Evolutionary conservation across 495 filamentous ascomycete genomes (phyloP).

Genomic region (Xylaria longipes): DNA sequence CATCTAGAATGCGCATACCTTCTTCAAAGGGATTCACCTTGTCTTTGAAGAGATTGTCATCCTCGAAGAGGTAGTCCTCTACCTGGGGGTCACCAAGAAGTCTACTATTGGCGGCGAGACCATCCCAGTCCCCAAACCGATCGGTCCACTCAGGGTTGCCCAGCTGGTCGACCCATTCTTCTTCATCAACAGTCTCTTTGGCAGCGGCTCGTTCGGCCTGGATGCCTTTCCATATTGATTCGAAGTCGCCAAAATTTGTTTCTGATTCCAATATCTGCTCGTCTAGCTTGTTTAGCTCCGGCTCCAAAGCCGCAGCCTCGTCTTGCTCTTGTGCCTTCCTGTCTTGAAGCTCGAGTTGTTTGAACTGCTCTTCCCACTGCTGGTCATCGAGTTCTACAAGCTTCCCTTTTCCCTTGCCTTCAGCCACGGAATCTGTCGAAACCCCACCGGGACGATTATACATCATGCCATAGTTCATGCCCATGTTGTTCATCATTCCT

Average conservation of each 20-base stretch:
- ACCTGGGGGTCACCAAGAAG: conserved; percentile 72
- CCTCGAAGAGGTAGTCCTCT: conserved; percentile 93
- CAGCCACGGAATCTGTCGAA: conserved; percentile 45
- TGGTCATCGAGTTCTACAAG: conserved; percentile 92
- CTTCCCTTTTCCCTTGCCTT: conserved; percentile 79
- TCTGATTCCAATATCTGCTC: conserved; percentile 57
- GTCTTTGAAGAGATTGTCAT: conserved; percentile 84
- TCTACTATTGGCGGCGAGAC: conserved; percentile 59
- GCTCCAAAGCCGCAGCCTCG: conserved; percentile 79
- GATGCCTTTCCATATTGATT: conserved; percentile 85
- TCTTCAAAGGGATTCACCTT: conserved; percentile 84
- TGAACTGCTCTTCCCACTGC: conserved; percentile 96
- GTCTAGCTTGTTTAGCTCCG: conserved; percentile 88
- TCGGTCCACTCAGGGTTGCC: conserved; percentile 75
- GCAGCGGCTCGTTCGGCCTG: conserved; percentile 77
- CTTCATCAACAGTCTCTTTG: conserved; percentile 73
- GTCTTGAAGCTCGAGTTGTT: conserved; percentile 79
- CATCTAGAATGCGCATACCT: conserved; percentile 86
- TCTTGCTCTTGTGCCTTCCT: conserved; percentile 64
- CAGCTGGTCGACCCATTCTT: conserved; percentile 66
- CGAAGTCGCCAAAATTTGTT: conserved; percentile 79
- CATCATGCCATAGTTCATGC: conserved; percentile 52
- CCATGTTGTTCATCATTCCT: conserved; percentile 56
- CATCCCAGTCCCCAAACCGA: conserved; percentile 59
- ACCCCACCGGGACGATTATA: conserved; percentile 60